These are phyloP conservation scores for Penicillium capsulatum DNA, from an alignment of 2,329 filamentous ascomycete species.

Conservation along the genomic window DNA sequence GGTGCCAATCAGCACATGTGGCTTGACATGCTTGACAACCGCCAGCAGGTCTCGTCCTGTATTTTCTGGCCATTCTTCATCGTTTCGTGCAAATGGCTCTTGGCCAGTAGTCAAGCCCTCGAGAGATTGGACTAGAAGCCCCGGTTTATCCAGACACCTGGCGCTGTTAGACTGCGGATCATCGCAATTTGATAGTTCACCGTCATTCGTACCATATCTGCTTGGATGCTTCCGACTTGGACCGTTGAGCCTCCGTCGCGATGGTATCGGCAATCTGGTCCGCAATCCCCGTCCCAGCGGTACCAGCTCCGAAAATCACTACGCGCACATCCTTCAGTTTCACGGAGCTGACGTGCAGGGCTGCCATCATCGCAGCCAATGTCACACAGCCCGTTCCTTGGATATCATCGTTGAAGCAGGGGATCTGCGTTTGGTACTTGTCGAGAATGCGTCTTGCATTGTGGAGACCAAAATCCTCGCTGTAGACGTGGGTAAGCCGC, in stretches of 20 bases:
- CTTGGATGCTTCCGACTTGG: slow-evolving; percentile 67
- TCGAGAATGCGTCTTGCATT: slow-evolving; percentile 77
- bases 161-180: not conserved
- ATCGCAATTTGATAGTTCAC: not conserved
- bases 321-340: slow-evolving; percentile 66
- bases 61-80: slow-evolving; percentile 58
- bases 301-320: slow-evolving; percentile 74
- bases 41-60: slow-evolving; percentile 57
- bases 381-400: slow-evolving; percentile 88
- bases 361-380: slow-evolving; percentile 74
- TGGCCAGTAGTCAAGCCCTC: slow-evolving; percentile 65
- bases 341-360: slow-evolving; percentile 62
- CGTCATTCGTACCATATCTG: slow-evolving; percentile 78
- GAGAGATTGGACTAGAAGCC: slow-evolving; percentile 64
- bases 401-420: slow-evolving; percentile 89
- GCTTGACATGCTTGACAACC: slow-evolving; percentile 66
- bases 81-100: slow-evolving; percentile 60
- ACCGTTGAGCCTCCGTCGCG: slow-evolving; percentile 60
- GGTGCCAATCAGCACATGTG: slow-evolving; percentile 78
- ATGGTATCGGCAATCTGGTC: slow-evolving; percentile 81
- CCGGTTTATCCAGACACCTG: slow-evolving; percentile 76
- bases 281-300: slow-evolving; percentile 79
- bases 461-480: slow-evolving; percentile 73
- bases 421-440: slow-evolving; percentile 65
- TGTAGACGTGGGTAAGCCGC: slow-evolving; percentile 13